Evolutionary conservation across 2,329 filamentous ascomycete genomes (phyloP).

Genomic region (Verticillium tricorpus): DNA sequence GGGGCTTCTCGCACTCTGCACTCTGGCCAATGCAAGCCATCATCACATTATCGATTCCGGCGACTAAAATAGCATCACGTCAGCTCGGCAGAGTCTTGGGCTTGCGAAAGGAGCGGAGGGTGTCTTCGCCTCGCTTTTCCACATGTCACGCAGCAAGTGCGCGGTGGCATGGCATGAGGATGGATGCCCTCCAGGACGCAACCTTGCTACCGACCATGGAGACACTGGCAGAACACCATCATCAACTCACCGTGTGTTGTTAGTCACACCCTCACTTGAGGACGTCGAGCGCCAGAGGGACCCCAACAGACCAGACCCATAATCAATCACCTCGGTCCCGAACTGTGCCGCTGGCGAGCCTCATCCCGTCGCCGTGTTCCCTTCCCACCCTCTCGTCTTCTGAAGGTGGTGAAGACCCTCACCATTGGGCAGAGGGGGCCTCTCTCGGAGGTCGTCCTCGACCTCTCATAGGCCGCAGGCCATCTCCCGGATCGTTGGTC

Average conservation of each 20-base stretch:
- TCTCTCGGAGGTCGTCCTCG: not conserved
- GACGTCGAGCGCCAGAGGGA: not conserved
- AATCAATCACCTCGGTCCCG: not conserved
- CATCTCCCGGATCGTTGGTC: not conserved
- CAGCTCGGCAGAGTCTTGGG: not conserved
- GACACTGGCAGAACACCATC: not conserved
- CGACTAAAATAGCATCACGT: not conserved
- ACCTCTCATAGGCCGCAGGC: not conserved
- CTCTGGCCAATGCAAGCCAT: not conserved
- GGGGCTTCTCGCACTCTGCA: not conserved
- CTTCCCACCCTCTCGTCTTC: slow-evolving; percentile 1
- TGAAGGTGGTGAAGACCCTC: not conserved
- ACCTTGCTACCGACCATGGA: not conserved
- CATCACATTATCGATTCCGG: not conserved
- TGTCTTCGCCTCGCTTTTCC: not conserved
- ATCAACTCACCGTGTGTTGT: not conserved
- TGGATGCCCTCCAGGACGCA: slow-evolving; percentile 2
- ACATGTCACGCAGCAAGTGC: not conserved
- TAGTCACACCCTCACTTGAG: too few relatives aligned
- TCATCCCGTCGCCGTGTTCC: slow-evolving; percentile 1
- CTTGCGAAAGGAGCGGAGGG: not conserved
- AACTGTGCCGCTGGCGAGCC: not conserved
- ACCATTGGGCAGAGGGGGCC: not conserved
- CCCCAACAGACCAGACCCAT: not conserved
- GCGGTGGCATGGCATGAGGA: not conserved